Conservation (phyloP, 345 rosid species). For the Syzygium oleosum region DNA sequence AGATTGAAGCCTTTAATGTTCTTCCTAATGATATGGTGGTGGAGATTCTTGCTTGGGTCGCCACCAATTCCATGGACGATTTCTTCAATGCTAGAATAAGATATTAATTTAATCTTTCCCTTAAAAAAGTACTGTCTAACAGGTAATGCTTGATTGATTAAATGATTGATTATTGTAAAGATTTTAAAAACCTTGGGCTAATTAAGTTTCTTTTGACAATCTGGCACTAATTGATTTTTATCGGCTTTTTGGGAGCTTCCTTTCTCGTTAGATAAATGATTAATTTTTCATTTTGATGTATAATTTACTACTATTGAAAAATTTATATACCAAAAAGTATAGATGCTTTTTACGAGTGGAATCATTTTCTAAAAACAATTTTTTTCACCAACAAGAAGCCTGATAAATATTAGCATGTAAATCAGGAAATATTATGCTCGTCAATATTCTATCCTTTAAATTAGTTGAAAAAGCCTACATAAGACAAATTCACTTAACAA, state of each 20-base stretch:
- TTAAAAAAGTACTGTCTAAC: no score
- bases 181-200: no score
- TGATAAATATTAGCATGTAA: not conserved
- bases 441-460: not conserved
- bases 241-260: not conserved
- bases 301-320: not conserved
- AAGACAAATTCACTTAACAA: not conserved
- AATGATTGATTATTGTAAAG: no score
- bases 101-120: no score
- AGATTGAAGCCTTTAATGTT: no score
- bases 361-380: not conserved
- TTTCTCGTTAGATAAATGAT: not conserved
- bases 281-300: not conserved
- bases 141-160: not conserved
- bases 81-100: no score
- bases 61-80: no score
- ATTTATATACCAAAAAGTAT: not conserved
- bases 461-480: no score
- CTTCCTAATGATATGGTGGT: no score
- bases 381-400: not conserved
- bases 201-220: not conserved
- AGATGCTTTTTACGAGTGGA: not conserved
- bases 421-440: not conserved
- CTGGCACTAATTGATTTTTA: not conserved
- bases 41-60: no score